Evolutionary conservation across 2,329 filamentous ascomycete genomes (phyloP).

Genomic region (Stagonosporopsis chrysanthemi): DNA sequence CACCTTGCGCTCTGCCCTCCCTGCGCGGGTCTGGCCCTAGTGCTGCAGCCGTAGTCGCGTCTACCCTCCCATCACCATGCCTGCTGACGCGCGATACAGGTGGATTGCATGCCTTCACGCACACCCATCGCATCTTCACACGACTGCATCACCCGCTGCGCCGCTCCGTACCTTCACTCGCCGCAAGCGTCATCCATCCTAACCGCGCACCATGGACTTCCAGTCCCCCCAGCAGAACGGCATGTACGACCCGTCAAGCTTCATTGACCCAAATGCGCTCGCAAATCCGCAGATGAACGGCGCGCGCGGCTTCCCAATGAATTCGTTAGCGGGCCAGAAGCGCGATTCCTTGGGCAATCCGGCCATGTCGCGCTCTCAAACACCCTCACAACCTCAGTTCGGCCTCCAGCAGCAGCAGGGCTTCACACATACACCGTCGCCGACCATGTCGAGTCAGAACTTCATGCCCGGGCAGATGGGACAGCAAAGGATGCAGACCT

Average conservation of each 20-base stretch:
- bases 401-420: slow-evolving; percentile 72
- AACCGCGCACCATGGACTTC: slow-evolving; percentile 47
- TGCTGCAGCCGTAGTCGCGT: slow-evolving; percentile 34
- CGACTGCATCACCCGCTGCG: slow-evolving; percentile 13
- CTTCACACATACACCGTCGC: slow-evolving; percentile 91
- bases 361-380: slow-evolving; percentile 92
- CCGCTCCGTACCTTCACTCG: slow-evolving; percentile 19
- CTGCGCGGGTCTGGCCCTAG: slow-evolving; percentile 27
- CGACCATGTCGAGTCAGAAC: slow-evolving; percentile 85
- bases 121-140: slow-evolving; percentile 21
- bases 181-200: slow-evolving; percentile 11
- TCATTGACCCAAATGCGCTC: slow-evolving; percentile 52
- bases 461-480: slow-evolving; percentile 66
- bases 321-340: slow-evolving; percentile 83
- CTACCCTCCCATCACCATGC: slow-evolving; percentile 40
- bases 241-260: slow-evolving; percentile 48
- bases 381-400: slow-evolving; percentile 74
- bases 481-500: slow-evolving; percentile 76
- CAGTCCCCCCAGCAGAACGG: slow-evolving; percentile 47
- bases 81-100: slow-evolving; percentile 39
- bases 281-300: slow-evolving; percentile 64
- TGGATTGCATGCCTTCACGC: slow-evolving; percentile 37
- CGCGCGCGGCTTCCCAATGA: slow-evolving; percentile 82
- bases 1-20: slow-evolving; percentile 21
- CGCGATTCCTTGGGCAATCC: slow-evolving; percentile 62